Percentiles rank a stretch among this genome's conserved stretches.
Conservation (phyloP, 176 grass and related monocot genomes). For the Aegilops sharonensis region DNA sequence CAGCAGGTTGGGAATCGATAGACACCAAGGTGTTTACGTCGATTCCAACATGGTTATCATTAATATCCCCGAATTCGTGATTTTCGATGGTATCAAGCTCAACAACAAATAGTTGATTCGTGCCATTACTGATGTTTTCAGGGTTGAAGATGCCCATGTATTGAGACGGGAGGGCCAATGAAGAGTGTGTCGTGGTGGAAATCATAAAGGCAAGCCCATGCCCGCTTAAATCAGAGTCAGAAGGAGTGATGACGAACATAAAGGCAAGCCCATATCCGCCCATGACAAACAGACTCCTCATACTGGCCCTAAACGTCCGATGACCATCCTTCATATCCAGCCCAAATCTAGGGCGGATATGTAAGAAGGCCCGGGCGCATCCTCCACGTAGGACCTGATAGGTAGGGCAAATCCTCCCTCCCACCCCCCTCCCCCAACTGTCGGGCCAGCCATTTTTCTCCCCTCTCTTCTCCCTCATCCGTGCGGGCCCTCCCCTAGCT, state of each 20-base stretch:
- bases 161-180: background rate
- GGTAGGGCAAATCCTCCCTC: too few relatives aligned
- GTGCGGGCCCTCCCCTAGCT: too few relatives aligned
- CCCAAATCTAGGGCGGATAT: too few relatives aligned
- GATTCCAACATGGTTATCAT: background rate
- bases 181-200: background rate
- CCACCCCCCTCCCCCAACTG: too few relatives aligned
- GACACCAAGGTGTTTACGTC: constrained; percentile 29
- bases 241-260: background rate
- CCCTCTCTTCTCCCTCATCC: too few relatives aligned
- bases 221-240: background rate
- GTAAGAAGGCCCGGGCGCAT: too few relatives aligned
- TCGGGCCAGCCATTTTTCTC: too few relatives aligned
- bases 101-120: background rate
- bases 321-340: too few relatives aligned
- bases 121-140: background rate
- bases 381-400: too few relatives aligned
- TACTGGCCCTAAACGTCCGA: too few relatives aligned
- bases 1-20: background rate
- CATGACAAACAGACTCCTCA: too few relatives aligned
- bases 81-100: constrained; percentile 31
- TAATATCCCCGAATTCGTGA: background rate
- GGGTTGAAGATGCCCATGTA: background rate
- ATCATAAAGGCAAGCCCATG: constrained; percentile 45
- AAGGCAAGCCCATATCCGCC: too few relatives aligned